Evolutionary conservation across 768 basidiomycete genomes (phyloP).

Genomic region (Hebeloma cylindrosporum): DNA sequence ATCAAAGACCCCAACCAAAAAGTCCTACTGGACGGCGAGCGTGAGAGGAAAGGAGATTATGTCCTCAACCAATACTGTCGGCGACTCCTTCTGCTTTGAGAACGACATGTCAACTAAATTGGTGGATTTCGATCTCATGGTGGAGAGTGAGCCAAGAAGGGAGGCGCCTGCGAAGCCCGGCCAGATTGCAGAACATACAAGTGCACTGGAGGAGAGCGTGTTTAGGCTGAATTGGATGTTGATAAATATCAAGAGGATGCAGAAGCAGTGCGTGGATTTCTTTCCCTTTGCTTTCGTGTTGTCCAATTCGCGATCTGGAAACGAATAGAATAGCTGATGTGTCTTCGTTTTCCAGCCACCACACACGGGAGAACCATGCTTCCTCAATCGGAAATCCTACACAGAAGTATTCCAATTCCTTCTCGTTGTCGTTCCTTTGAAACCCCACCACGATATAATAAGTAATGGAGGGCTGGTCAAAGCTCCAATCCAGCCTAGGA

Average conservation of each 20-base stretch:
- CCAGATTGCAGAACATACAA: conserved; percentile 91
- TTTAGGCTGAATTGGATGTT: conserved; percentile 88
- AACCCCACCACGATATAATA: no score
- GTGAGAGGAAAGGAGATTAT: conserved; percentile 95
- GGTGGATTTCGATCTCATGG: conserved; percentile 96
- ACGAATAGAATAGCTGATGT: no score
- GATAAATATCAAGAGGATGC: conserved; percentile 86
- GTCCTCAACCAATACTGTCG: conserved; percentile 91
- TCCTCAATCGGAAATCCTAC: conserved; percentile 91
- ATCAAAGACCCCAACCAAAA: conserved; percentile 90
- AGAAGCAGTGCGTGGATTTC: conserved; percentile 73
- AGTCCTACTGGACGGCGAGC: conserved; percentile 80
- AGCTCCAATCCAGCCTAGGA: conserved; percentile 60
- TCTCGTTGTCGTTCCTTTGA: no score
- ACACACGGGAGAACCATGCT: conserved; percentile 92
- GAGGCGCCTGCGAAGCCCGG: conserved; percentile 86
- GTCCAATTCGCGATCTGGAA: no score
- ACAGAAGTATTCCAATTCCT: no score
- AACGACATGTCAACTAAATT: conserved; percentile 98
- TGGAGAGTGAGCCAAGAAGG: conserved; percentile 92
- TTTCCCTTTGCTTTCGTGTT: neutral
- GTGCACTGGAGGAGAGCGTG: conserved; percentile 91
- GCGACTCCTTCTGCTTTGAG: conserved; percentile 95
- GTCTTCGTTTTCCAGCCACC: conserved; percentile 58
- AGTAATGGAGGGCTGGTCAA: conserved; percentile 73